phyloP scores from a whole-genome alignment of 495 filamentous ascomycete species.

The Aspergillus incahuasiensis region DNA sequence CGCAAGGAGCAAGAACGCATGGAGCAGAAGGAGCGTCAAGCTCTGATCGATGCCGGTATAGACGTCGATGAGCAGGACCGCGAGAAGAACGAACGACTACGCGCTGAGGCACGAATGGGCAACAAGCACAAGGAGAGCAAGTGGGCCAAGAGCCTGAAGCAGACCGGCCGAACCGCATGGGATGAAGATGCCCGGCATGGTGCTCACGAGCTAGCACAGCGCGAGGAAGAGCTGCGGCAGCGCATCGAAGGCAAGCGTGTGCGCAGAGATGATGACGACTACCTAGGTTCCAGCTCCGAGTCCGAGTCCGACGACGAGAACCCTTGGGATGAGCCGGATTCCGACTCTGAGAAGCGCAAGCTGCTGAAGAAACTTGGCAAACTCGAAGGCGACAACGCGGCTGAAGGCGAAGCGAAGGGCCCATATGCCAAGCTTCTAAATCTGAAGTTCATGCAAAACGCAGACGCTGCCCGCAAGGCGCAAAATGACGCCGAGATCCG shows the following conservation, averaged over 20 bases:
- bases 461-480: slow-evolving; percentile 69
- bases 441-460: slow-evolving; percentile 91
- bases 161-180: slow-evolving; percentile 73
- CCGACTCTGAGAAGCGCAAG: slow-evolving; percentile 50
- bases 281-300: slow-evolving; percentile 39
- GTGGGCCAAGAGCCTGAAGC: slow-evolving; percentile 87
- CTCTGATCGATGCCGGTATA: slow-evolving; percentile 63
- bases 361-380: slow-evolving; percentile 54
- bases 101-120: slow-evolving; percentile 87
- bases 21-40: slow-evolving; percentile 65
- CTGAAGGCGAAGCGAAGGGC: slow-evolving; percentile 32
- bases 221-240: slow-evolving; percentile 78
- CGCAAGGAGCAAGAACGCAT: slow-evolving; percentile 75
- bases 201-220: slow-evolving; percentile 74
- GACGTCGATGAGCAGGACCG: slow-evolving; percentile 69
- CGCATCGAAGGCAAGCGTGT: slow-evolving; percentile 76
- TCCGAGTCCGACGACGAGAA: slow-evolving; percentile 57
- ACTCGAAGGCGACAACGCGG: slow-evolving; percentile 45
- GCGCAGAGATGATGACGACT: slow-evolving; percentile 45
- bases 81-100: slow-evolving; percentile 69
- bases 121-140: slow-evolving; percentile 85
- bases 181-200: slow-evolving; percentile 72
- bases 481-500: slow-evolving; percentile 79
- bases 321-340: slow-evolving; percentile 49
- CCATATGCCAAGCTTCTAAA: slow-evolving; percentile 53